phyloP scores from a whole-genome alignment of 176 grass and related monocot species.

The Zoysia pacifica region DNA sequence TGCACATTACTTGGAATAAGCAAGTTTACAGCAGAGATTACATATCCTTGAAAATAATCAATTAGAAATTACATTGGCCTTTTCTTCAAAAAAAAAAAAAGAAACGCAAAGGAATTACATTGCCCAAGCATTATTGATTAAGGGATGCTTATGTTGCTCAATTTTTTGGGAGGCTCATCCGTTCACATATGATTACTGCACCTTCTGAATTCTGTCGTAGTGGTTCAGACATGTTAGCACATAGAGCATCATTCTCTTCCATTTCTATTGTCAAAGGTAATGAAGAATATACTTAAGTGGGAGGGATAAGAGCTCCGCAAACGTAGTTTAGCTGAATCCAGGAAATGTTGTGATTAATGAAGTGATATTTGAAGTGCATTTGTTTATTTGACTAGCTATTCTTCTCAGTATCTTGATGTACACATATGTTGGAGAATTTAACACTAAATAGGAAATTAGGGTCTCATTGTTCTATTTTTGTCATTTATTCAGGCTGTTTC shows the following conservation, averaged over 20 bases:
- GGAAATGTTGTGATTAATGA: conserved; percentile 8
- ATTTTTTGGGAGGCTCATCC: neutral
- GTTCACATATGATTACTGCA: neutral
- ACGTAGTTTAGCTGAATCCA: neutral
- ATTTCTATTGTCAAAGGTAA: neutral
- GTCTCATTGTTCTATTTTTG: conserved; percentile 22
- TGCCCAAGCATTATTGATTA: neutral
- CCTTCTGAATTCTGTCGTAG: neutral
- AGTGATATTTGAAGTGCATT: neutral
- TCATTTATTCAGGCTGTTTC: conserved; percentile 63
- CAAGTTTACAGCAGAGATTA: conserved; percentile 1
- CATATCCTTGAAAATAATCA: neutral
- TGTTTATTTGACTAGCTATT: neutral
- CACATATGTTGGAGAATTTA: neutral
- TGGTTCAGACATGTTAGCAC: neutral
- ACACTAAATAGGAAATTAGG: neutral
- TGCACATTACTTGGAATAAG: conserved; percentile 1
- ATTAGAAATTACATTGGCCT: neutral
- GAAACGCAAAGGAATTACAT: neutral
- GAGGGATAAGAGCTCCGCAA: neutral
- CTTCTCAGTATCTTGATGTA: neutral
- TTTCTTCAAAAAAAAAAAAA: too few species aligned
- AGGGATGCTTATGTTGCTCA: neutral
- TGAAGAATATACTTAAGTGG: conserved; percentile 2
- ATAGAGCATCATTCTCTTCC: conserved; percentile 1